Evolutionary conservation across 2,329 filamentous ascomycete genomes (phyloP).

Genomic region (Tolypocladium cylindrosporum): DNA sequence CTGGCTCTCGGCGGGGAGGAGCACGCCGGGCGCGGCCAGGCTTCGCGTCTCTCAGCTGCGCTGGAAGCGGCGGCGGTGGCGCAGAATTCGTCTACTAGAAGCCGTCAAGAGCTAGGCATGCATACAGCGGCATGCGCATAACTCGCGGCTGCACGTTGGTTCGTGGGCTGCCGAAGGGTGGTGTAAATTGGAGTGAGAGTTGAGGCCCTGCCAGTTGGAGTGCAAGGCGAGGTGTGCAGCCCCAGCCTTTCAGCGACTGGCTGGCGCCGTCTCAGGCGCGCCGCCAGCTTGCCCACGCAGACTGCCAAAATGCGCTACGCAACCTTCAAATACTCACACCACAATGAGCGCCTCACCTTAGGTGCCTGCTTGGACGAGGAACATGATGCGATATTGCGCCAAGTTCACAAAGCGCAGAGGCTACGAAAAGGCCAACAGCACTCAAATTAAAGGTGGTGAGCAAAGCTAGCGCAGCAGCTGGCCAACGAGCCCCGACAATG

Average conservation of each 20-base stretch:
- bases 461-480: neutral
- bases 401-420: neutral
- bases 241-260: neutral
- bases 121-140: neutral
- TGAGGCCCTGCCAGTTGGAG: neutral
- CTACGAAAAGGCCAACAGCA: neutral
- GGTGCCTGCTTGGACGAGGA: neutral
- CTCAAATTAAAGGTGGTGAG: neutral
- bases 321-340: neutral
- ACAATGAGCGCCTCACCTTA: neutral
- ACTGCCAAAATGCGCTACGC: neutral
- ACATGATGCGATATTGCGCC: neutral
- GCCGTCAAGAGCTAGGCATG: neutral
- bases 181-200: slow-evolving; percentile 2
- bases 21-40: neutral
- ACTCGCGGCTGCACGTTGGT: neutral
- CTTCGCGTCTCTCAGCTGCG: neutral
- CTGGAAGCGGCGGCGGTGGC: neutral
- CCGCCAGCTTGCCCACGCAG: neutral
- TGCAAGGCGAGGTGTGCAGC: neutral
- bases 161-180: neutral
- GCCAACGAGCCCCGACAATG: neutral
- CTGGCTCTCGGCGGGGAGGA: neutral
- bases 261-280: neutral
- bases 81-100: neutral